Conservation (phyloP, 2,329 filamentous ascomycete genomes). For the Aspergillus brunneoviolaceus region DNA sequence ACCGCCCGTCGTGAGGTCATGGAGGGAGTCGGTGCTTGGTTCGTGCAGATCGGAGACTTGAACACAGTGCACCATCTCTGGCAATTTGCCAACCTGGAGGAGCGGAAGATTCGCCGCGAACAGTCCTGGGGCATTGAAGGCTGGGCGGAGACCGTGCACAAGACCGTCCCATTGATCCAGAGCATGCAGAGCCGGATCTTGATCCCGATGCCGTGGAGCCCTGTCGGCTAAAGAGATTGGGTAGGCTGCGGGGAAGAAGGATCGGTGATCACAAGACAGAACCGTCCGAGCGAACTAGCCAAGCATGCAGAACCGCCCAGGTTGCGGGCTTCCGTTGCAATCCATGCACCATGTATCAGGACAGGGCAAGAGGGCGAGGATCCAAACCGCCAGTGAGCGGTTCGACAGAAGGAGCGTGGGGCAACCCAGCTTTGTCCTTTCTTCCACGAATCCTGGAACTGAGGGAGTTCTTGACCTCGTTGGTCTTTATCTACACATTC, state of each 20-base stretch:
- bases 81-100: constrained; percentile 97
- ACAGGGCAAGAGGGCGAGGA: background rate
- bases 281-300: background rate
- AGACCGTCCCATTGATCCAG: constrained; percentile 96
- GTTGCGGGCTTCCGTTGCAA: constrained; percentile 1
- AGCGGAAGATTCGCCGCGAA: constrained; percentile 84
- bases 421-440: background rate
- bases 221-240: constrained; percentile 63
- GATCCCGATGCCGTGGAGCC: constrained; percentile 95
- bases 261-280: constrained; percentile 9
- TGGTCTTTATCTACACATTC: constrained; percentile 7
- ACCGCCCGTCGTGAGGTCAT: constrained; percentile 92
- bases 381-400: background rate
- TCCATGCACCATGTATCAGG: constrained; percentile 5
- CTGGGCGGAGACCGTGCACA: constrained; percentile 97
- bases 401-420: background rate
- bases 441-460: background rate
- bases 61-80: constrained; percentile 98
- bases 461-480: background rate
- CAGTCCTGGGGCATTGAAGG: constrained; percentile 94
- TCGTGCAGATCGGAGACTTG: constrained; percentile 94
- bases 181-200: constrained; percentile 92
- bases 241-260: background rate
- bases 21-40: constrained; percentile 98
- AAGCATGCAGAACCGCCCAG: constrained; percentile 1